Conservation (phyloP, 2,329 filamentous ascomycete species). For the Diaporthe sp. region DNA sequence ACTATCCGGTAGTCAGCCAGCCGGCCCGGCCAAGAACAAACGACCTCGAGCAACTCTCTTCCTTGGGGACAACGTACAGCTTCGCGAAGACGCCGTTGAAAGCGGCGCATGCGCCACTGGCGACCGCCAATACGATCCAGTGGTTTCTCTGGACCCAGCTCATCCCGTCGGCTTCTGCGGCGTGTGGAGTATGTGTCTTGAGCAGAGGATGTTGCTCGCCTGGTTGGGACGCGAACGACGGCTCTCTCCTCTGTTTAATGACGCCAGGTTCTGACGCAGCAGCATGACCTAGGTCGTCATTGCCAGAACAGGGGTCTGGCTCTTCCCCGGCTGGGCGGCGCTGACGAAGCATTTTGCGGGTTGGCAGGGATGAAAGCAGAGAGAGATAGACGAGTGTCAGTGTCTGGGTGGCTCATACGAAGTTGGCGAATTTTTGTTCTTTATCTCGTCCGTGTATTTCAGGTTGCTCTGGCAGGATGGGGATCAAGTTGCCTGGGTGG, state of each 20-base stretch:
- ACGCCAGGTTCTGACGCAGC: slow-evolving; percentile 13
- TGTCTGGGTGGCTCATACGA: neutral
- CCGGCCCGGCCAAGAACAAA: neutral
- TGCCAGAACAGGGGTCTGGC: slow-evolving; percentile 39
- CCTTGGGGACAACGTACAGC: slow-evolving; percentile 65
- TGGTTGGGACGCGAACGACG: slow-evolving; percentile 16
- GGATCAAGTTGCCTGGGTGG: neutral
- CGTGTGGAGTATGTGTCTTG: slow-evolving; percentile 36
- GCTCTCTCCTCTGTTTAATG: slow-evolving; percentile 23
- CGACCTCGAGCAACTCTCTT: neutral
- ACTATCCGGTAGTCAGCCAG: slow-evolving; percentile 49
- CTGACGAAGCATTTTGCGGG: slow-evolving; percentile 45
- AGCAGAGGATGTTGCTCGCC: slow-evolving; percentile 47
- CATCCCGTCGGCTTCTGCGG: slow-evolving; percentile 42
- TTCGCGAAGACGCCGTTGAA: slow-evolving; percentile 90
- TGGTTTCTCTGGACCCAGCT: slow-evolving; percentile 54
- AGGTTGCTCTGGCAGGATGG: neutral
- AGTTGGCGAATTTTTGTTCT: neutral
- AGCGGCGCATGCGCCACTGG: slow-evolving; percentile 83
- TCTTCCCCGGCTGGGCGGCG: slow-evolving; percentile 43
- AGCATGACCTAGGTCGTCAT: slow-evolving; percentile 25
- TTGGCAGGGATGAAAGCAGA: slow-evolving; percentile 30
- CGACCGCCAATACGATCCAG: slow-evolving; percentile 79
- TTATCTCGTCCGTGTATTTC: neutral
- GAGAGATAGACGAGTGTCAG: neutral